Percentiles rank a stretch among this genome's conserved stretches.
These are phyloP conservation scores for Alternaria arbusti DNA, from an alignment of 2,329 filamentous ascomycete species.

Conservation along the genomic window DNA sequence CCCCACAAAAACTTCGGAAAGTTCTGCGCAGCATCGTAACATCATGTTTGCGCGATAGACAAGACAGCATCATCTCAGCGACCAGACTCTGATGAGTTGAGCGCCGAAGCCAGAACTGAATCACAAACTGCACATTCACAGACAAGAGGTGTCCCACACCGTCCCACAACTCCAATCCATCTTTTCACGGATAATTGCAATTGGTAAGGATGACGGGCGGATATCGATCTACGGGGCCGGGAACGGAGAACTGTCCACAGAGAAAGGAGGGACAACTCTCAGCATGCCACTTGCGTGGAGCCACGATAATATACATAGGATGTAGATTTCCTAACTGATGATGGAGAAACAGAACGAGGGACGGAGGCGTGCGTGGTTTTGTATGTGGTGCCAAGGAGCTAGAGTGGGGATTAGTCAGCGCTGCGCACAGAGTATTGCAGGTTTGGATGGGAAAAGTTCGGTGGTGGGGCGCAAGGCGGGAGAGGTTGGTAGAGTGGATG, in stretches of 20 bases:
- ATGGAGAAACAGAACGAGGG: slow-evolving; percentile 34
- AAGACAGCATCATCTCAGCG: background rate
- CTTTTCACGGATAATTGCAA: slow-evolving; percentile 49
- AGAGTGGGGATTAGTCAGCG: slow-evolving; percentile 5
- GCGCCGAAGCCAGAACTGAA: too few species aligned
- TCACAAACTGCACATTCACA: background rate
- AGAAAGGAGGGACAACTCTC: slow-evolving; percentile 47
- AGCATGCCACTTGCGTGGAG: slow-evolving; percentile 52
- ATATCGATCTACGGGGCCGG: slow-evolving; percentile 50
- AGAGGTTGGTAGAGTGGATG: background rate
- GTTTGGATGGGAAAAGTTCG: slow-evolving; percentile 4
- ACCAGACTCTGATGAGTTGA: background rate
- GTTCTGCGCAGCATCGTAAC: background rate
- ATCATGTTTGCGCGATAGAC: too few species aligned
- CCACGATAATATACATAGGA: slow-evolving; percentile 45
- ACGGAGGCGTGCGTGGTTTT: slow-evolving; percentile 31
- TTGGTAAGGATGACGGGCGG: slow-evolving; percentile 50
- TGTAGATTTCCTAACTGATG: slow-evolving; percentile 47
- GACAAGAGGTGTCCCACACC: slow-evolving; percentile 44
- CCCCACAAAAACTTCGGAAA: background rate
- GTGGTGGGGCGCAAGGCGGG: background rate
- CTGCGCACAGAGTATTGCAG: background rate
- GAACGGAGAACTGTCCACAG: slow-evolving; percentile 52
- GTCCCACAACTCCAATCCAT: slow-evolving; percentile 53
- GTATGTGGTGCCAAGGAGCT: slow-evolving; percentile 8